Base-by-base conservation (phyloP, 1,284 basidiomycete genomes). In the Rhodofomes roseus region DNA sequence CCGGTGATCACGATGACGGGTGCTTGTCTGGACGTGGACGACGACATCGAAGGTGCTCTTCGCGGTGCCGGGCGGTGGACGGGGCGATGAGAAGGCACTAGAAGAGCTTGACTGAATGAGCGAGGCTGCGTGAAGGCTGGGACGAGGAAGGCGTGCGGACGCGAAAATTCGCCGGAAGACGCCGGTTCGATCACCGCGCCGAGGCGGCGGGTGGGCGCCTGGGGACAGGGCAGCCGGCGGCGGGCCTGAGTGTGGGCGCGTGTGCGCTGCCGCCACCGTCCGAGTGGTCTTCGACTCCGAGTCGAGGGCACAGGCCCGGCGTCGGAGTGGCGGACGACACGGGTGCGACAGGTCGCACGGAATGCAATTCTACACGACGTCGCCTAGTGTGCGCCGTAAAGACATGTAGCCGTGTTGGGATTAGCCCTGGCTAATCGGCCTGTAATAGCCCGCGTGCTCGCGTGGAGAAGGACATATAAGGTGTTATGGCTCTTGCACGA, bases 1-100 rank as follows among this genome's bases (percentile, higher is more conserved):
- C 96, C 96, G 48, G 96, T 98, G 68, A 99, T 86, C 64, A 98
- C 79, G 69, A 98, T 94, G 64, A 95, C 89, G 40, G 96, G 96
- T n/a, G 71, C 70, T 58, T 66, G 67, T 55, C 63, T 68, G 51
- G 66, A 62, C 2, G 50, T 41, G 31, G 16, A 16, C 11, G 65
- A 44, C 4, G 70, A 58, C 67, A 68, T 68, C 22, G 11, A 22
- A 29, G 39, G 22, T n/a, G 23, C 25, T 40, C 20, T 40, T 23
- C 39, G 18, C 8, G 7, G 23, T 44, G 43, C 20, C n/a, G 43
- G 23, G 11, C 31, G 11, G 20, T 22, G 27, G 6, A 22, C 11
- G 9, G 2, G 46, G 27, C 29, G 50, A 36, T 36, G 50, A 12
- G n/a, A 18, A n/a, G 12, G 50, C 29, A 6, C 14, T n/a, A n/a